These are phyloP conservation scores for Aspergillus tanneri DNA, from an alignment of 2,329 filamentous ascomycete species.

Conservation along the genomic window DNA sequence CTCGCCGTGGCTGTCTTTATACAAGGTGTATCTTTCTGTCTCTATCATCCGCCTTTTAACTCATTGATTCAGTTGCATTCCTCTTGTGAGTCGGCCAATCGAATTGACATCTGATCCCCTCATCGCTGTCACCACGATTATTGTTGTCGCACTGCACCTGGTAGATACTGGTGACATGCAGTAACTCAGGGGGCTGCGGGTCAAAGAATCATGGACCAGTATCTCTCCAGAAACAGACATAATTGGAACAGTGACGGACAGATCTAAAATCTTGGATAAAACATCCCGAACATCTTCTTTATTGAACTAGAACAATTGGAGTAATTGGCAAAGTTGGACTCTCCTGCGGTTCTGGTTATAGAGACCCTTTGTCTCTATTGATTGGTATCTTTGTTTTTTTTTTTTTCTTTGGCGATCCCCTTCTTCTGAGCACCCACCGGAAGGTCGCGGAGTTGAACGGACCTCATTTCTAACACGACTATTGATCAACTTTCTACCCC, in stretches of 20 bases:
- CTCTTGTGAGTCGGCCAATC: background rate
- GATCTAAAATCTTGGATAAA: background rate
- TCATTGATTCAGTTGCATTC: background rate
- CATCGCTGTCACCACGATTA: background rate
- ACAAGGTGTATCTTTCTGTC: background rate
- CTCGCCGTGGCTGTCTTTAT: background rate
- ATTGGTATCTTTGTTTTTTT: background rate
- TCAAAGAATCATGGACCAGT: conserved; percentile 2
- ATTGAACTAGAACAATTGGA: too few relatives aligned
- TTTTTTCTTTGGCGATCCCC: background rate
- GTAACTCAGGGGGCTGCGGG: background rate
- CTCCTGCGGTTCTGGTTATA: background rate
- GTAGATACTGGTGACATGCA: background rate
- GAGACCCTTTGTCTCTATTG: background rate
- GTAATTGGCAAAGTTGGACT: too few relatives aligned
- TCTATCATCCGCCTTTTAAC: background rate
- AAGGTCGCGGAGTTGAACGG: conserved; percentile 19
- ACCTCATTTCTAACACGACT: conserved; percentile 2
- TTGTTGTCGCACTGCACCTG: background rate
- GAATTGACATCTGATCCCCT: too few relatives aligned
- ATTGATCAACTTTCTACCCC: background rate
- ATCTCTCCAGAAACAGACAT: conserved; percentile 1
- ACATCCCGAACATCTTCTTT: too few relatives aligned
- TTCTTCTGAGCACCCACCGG: conserved; percentile 9
- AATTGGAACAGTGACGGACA: background rate